Conservation (phyloP, 345 rosid genomes). For the Rhizophora mangle region DNA sequence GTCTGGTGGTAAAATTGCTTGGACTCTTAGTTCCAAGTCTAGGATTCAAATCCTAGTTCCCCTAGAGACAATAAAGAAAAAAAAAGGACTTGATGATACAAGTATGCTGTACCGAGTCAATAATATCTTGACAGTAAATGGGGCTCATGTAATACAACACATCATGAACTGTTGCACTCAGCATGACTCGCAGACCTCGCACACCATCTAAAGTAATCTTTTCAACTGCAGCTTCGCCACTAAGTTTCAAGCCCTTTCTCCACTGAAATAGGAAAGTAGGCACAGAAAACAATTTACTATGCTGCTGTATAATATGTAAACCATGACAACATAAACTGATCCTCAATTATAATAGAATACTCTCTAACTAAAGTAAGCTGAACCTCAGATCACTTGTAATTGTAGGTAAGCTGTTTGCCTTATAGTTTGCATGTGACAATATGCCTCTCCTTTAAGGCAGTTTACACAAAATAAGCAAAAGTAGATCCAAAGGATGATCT, state of each 20-base stretch:
- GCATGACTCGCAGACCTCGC: constrained; percentile 72
- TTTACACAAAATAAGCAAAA: too few relatives aligned
- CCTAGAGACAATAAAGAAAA: background rate
- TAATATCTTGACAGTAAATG: constrained; percentile 84
- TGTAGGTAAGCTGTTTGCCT: too few relatives aligned
- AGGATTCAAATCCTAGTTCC: constrained; percentile 1
- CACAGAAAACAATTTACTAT: background rate
- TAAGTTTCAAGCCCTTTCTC: constrained; percentile 96
- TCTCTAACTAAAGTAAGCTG: too few relatives aligned
- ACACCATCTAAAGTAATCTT: constrained; percentile 96
- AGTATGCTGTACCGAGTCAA: constrained; percentile 61
- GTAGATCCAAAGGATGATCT: too few relatives aligned
- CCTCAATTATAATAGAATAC: background rate
- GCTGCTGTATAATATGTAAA: background rate
- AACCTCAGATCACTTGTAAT: too few relatives aligned
- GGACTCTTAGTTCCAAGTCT: background rate
- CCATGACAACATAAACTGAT: background rate
- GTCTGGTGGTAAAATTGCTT: background rate
- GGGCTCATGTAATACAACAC: constrained; percentile 97
- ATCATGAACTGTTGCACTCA: constrained; percentile 95
- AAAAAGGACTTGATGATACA: background rate
- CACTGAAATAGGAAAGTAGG: constrained; percentile 47
- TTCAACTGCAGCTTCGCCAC: constrained; percentile 92
- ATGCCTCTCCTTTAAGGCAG: too few relatives aligned
- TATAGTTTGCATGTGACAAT: too few relatives aligned